These are phyloP conservation scores for Micromonas pusilla DNA, from an alignment of 139 green algal species.

Conservation along the genomic window DNA sequence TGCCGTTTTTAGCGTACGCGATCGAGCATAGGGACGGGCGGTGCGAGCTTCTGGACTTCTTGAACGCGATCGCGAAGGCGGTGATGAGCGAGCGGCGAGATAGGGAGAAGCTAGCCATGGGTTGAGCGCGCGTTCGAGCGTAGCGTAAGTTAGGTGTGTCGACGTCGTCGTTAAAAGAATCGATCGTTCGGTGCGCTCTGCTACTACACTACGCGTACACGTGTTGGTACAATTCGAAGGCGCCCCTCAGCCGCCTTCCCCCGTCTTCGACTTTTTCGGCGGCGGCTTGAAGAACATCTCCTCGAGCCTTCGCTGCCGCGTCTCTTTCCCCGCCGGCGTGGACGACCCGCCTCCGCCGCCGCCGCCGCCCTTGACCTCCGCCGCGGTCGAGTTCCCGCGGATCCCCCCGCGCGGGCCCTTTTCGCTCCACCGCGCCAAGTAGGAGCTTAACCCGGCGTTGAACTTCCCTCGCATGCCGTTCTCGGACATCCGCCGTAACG, in stretches of 20 bases:
- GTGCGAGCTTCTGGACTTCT: not conserved
- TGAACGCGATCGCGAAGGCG: not conserved
- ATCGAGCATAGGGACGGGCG: not conserved
- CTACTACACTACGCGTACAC: no score
- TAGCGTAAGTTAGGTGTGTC: no score
- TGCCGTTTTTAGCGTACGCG: slow-evolving; percentile 8
- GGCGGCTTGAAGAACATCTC: not conserved
- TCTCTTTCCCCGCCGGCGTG: not conserved
- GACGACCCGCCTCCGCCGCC: not conserved
- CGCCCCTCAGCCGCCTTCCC: not conserved
- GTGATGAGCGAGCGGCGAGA: not conserved
- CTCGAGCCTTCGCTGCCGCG: not conserved
- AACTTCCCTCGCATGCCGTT: slow-evolving; percentile 35
- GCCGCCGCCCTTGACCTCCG: no score
- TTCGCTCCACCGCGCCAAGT: slow-evolving; percentile 24
- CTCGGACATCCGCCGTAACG: slow-evolving; percentile 33
- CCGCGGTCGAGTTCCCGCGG: no score
- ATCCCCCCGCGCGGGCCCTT: no score
- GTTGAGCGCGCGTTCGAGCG: no score
- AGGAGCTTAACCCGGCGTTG: slow-evolving; percentile 24
- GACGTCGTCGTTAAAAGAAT: no score
- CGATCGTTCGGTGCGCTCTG: no score
- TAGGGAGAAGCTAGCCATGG: no score
- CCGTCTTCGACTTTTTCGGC: not conserved
- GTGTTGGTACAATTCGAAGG: no score